Conservation (phyloP, 768 basidiomycete species). For the Butyriboletus loyo region DNA sequence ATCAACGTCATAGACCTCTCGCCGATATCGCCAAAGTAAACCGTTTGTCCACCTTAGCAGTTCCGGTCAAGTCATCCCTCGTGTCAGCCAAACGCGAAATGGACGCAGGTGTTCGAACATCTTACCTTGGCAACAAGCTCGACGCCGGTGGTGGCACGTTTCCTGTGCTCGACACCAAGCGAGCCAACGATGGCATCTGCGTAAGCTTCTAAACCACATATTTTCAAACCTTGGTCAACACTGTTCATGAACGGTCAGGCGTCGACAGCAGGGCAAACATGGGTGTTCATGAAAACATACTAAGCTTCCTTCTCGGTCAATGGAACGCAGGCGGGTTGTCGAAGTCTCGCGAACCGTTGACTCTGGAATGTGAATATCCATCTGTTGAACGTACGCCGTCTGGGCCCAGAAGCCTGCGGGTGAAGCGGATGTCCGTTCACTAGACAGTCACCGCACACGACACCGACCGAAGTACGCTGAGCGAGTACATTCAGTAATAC, state of each 20-base stretch:
- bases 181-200: constrained; percentile 65
- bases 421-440: constrained; percentile 52
- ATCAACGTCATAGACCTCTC: constrained; percentile 21
- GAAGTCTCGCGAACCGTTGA: constrained; percentile 74
- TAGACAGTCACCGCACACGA: constrained; percentile 49
- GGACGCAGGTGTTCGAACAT: not conserved
- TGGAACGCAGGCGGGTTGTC: constrained; percentile 67
- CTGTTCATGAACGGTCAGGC: constrained; percentile 31
- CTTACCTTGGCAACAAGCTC: constrained; percentile 54
- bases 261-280: not conserved
- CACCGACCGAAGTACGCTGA: constrained; percentile 45
- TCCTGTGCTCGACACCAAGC: constrained; percentile 46
- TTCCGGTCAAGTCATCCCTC: constrained; percentile 30
- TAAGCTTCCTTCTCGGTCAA: constrained; percentile 74
- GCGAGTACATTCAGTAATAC: constrained; percentile 59
- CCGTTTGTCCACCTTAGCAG: constrained; percentile 58
- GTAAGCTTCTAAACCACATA: constrained; percentile 61
- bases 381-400: constrained; percentile 62
- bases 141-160: constrained; percentile 58
- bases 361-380: constrained; percentile 74
- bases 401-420: constrained; percentile 63
- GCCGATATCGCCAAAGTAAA: constrained; percentile 57
- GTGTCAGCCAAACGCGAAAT: not conserved
- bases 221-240: constrained; percentile 55
- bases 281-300: constrained; percentile 38